Evolutionary conservation across 495 filamentous ascomycete species (phyloP).

Genomic region (Penicillium ochrochloron): DNA sequence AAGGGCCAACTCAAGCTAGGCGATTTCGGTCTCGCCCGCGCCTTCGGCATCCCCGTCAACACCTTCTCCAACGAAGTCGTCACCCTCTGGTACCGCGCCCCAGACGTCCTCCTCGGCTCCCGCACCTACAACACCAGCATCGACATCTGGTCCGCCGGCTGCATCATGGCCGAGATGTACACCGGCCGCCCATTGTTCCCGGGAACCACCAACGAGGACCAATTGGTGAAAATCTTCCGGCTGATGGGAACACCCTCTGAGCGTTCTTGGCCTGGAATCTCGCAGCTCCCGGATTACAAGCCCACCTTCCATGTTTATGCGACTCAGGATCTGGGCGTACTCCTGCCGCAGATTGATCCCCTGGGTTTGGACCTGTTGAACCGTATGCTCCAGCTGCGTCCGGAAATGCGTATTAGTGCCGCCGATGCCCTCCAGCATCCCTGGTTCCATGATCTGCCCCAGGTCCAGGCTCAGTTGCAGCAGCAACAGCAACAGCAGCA

Average conservation of each 20-base stretch:
- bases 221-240: constrained; percentile 92
- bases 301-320: constrained; percentile 89
- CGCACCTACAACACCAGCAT: constrained; percentile 97
- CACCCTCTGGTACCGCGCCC: constrained; percentile 94
- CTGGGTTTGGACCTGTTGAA: constrained; percentile 83
- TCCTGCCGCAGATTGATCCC: constrained; percentile 88
- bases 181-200: constrained; percentile 92
- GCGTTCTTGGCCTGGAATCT: constrained; percentile 89
- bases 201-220: constrained; percentile 94
- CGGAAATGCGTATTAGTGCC: constrained; percentile 88
- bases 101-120: constrained; percentile 88
- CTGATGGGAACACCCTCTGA: constrained; percentile 96
- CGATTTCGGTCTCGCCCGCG: constrained; percentile 89
- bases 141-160: constrained; percentile 96
- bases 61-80: constrained; percentile 99
- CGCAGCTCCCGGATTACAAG: constrained; percentile 92
- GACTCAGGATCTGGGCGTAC: constrained; percentile 85
- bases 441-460: constrained; percentile 79
- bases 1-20: constrained; percentile 92
- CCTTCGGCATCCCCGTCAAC: constrained; percentile 96
- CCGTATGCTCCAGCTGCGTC: constrained; percentile 89
- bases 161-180: constrained; percentile 99
- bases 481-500: constrained; percentile 51
- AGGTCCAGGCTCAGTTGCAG: constrained; percentile 56
- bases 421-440: constrained; percentile 82